These are phyloP conservation scores for Entonaema liquescens DNA, from an alignment of 495 filamentous ascomycete species.

Conservation along the genomic window DNA sequence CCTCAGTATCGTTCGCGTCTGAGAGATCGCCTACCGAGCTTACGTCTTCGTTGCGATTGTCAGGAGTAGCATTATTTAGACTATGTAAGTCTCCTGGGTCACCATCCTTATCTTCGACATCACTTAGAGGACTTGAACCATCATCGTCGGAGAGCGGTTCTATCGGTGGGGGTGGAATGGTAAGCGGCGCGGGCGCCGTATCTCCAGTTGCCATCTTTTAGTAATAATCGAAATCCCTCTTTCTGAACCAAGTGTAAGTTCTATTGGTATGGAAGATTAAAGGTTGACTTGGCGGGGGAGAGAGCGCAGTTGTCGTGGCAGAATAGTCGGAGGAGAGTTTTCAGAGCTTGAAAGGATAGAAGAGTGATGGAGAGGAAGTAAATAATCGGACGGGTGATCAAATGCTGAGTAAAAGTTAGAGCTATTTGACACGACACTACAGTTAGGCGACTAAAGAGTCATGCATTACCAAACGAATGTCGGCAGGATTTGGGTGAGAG, in stretches of 20 bases:
- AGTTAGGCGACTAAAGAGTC: conserved; percentile 13
- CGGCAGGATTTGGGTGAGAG: conserved; percentile 33
- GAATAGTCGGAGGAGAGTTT: conserved; percentile 28
- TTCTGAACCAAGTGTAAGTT: not conserved
- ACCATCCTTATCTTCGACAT: conserved; percentile 78
- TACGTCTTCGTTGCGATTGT: conserved; percentile 61
- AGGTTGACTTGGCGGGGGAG: conserved; percentile 3
- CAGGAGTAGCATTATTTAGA: conserved; percentile 53
- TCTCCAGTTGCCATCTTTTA: conserved; percentile 57
- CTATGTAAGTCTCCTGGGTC: conserved; percentile 58
- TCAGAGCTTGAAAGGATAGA: conserved; percentile 26
- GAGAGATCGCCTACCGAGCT: conserved; percentile 58
- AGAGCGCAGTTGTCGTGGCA: conserved; percentile 13
- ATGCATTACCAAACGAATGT: conserved; percentile 34
- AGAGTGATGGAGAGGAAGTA: conserved; percentile 14
- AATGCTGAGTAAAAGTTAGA: conserved; percentile 21
- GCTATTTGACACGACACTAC: not conserved
- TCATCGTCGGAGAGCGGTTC: conserved; percentile 51
- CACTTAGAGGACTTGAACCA: conserved; percentile 80
- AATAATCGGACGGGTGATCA: conserved; percentile 26
- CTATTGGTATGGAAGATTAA: not conserved
- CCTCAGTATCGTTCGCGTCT: conserved; percentile 89
- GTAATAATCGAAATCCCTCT: not conserved
- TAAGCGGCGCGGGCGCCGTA: conserved; percentile 55
- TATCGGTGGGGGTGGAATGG: conserved; percentile 56